Percentiles rank a stretch among this genome's conserved stretches.
These are phyloP conservation scores for Canavalia ensiformis DNA, from an alignment of 306 rosid species.

Conservation along the genomic window DNA sequence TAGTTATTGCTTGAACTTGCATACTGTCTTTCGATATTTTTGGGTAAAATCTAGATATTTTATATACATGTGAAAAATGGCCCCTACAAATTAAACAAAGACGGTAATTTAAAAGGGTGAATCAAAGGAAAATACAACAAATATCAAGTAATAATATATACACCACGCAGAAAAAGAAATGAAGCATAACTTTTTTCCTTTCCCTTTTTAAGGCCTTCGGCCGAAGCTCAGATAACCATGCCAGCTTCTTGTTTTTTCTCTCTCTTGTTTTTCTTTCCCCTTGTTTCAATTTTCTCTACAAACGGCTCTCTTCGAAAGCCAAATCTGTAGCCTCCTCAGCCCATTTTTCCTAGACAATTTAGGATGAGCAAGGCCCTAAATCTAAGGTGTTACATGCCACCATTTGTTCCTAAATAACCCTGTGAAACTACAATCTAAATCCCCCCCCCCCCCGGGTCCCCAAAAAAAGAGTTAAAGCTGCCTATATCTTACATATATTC, in stretches of 20 bases:
- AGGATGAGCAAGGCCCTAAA: conserved; percentile 70
- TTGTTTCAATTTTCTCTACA: conserved; percentile 69
- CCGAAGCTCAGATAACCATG: conserved; percentile 56
- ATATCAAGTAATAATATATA: background rate
- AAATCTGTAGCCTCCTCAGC: conserved; percentile 57
- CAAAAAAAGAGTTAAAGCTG: conserved; percentile 47
- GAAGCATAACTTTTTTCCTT: conserved; percentile 37
- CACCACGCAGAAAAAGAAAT: background rate
- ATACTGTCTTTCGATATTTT: background rate
- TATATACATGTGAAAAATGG: too few species aligned
- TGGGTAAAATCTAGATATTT: background rate
- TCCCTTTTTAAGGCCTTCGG: conserved; percentile 81
- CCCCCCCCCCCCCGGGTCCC: background rate
- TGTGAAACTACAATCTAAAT: conserved; percentile 62
- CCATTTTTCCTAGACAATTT: conserved; percentile 61
- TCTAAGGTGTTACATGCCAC: conserved; percentile 60
- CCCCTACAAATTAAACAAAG: background rate
- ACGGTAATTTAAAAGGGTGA: background rate
- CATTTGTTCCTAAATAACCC: conserved; percentile 56
- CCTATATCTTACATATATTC: conserved; percentile 69
- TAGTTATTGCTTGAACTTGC: background rate
- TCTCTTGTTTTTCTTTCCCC: background rate
- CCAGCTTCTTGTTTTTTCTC: background rate
- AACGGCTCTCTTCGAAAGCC: conserved; percentile 84
- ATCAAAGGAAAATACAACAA: conserved; percentile 14